Evolutionary conservation across 2,329 filamentous ascomycete genomes (phyloP), one percentile per base, ranked within the genome.

Genomic region (Calonectria henricotiae): DNA sequence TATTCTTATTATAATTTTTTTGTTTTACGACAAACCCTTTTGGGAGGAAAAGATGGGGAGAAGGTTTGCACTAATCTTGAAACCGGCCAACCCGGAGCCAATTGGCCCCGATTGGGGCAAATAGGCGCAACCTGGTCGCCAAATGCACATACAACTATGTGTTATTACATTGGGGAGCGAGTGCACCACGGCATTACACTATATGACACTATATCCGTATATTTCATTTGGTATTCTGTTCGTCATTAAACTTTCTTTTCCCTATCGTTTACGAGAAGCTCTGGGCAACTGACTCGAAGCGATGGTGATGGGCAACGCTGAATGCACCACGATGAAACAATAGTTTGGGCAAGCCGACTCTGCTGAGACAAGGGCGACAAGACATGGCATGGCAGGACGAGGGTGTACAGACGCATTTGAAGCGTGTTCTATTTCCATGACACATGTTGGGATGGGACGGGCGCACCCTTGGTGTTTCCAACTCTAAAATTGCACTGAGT

Each of bases 381-480:
- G 30, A 23, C 51, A 54, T 15, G 54, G 11, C 37, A 30, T 35
- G 51, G 54, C 17, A 7, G 8, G 20, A 20, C 17, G 49, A 54
- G 17, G 41, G 27, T n/a, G 20, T 35, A 32, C 54, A 27, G 32
- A 39, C 35, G 35, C 37, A 20, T 60, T 25, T 3, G 20, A 27
- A 41, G 35, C 20, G 49, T 37, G 49, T 54, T 32, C 49, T 54
- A 54, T 54, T 54, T 54, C 49, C 49, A 54, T 54, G 49, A 54
- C 54, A 60, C 54, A 60, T 54, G 23, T 60, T 39, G 54, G 54
- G 32, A 60, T 15, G 54, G 54, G 54, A 60, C 37, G 54, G 54
- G 54, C 49, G 15, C 15, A 60, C 54, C 54, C 54, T 25, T 60
- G 54, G 54, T 60, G 54, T 60, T 60, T 60, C 54, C 54, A 60